These are phyloP conservation scores for Carex myosuroides DNA, from an alignment of 176 grass and related monocot genomes.

Conservation along the genomic window DNA sequence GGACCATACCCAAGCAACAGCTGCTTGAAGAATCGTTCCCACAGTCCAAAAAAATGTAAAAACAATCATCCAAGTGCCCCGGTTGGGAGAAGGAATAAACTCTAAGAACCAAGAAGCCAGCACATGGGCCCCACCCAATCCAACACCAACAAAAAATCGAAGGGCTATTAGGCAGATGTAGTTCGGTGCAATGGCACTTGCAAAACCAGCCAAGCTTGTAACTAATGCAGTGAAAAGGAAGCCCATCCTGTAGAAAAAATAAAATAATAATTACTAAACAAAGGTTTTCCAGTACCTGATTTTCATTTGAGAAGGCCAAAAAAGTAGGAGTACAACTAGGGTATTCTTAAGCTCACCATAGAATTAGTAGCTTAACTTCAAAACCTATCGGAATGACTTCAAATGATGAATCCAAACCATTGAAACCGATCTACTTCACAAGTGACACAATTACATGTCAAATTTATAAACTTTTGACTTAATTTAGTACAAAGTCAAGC, in stretches of 20 bases:
- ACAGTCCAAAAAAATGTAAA: conserved; percentile 39
- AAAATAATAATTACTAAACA: background rate
- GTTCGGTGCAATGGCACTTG: conserved; percentile 62
- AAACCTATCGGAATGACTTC: no score
- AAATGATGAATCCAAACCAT: no score
- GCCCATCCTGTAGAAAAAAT: conserved; percentile 34
- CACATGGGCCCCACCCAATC: conserved; percentile 49
- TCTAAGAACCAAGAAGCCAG: conserved; percentile 74
- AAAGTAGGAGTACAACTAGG: background rate
- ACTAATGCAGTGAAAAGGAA: conserved; percentile 62
- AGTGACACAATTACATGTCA: no score
- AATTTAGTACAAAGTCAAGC: no score
- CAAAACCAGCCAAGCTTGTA: conserved; percentile 48
- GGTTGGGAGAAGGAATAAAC: conserved; percentile 55
- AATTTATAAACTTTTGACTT: no score
- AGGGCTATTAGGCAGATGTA: conserved; percentile 38
- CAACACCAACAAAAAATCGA: conserved; percentile 53
- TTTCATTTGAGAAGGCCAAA: background rate
- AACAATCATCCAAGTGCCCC: conserved; percentile 48
- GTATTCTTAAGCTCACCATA: no score
- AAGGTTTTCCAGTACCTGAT: background rate
- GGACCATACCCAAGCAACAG: conserved; percentile 52
- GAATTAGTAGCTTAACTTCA: no score
- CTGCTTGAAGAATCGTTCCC: conserved; percentile 56
- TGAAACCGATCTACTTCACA: no score